Evolutionary conservation across 2,329 filamentous ascomycete genomes (phyloP).

Genomic region (Ceratocystis destructans): DNA sequence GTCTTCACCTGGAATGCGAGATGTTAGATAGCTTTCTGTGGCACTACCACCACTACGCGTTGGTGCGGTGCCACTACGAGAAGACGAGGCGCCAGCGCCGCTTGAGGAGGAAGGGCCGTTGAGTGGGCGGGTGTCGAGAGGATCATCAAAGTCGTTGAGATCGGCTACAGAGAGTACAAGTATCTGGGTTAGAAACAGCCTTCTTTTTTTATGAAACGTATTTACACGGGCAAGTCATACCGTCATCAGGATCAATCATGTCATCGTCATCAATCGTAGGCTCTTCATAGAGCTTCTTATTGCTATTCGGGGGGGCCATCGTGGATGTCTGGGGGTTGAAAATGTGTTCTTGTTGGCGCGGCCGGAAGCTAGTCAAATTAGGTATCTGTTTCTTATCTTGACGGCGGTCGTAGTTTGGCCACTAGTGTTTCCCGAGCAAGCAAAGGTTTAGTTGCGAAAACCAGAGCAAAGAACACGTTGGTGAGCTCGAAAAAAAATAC

Average conservation of each 20-base stretch:
- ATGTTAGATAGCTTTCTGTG: conserved; percentile 73
- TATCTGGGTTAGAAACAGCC: not conserved
- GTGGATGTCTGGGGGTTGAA: not conserved
- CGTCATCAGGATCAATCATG: conserved; percentile 67
- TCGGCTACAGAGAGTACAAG: conserved; percentile 43
- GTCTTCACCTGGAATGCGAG: conserved; percentile 83
- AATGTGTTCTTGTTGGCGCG: not conserved
- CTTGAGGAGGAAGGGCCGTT: conserved; percentile 48
- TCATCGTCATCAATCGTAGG: conserved; percentile 51
- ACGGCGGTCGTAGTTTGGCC: not conserved
- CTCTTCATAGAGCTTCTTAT: conserved; percentile 16
- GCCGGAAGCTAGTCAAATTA: not conserved
- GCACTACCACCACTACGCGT: conserved; percentile 31
- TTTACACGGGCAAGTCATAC: conserved; percentile 31
- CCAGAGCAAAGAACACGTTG: not conserved
- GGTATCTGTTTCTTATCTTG: not conserved
- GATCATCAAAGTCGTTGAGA: conserved; percentile 87
- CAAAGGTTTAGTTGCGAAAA: not conserved
- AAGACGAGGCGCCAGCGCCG: conserved; percentile 24
- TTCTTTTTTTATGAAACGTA: not conserved
- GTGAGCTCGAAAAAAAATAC: not conserved
- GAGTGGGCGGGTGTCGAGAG: conserved; percentile 63
- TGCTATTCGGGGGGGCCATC: conserved; percentile 19
- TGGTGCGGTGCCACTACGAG: not conserved
- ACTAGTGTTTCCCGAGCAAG: not conserved